Evolutionary conservation across 1,284 basidiomycete species (phyloP).

Genomic region (Apiotrichum akiyoshidainum): DNA sequence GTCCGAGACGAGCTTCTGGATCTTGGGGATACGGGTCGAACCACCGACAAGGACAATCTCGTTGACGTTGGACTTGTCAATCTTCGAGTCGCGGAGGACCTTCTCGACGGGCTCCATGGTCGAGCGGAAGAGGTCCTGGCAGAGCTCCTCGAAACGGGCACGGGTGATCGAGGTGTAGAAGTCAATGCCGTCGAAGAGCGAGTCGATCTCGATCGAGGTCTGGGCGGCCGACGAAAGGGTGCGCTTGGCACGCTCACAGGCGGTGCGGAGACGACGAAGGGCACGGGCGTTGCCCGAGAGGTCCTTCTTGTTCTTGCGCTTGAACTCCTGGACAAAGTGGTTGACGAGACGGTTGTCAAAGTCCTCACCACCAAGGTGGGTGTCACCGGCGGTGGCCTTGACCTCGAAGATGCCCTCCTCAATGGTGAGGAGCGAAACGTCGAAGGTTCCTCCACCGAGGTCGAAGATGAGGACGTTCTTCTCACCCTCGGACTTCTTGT

Average conservation of each 20-base stretch:
- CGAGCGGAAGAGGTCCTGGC: conserved; percentile 93
- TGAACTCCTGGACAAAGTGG: conserved; percentile 92
- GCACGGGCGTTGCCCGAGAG: conserved; percentile 90
- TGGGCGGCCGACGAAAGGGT: conserved; percentile 95
- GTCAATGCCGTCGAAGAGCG: conserved; percentile 95
- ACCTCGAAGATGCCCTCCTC: conserved; percentile 96
- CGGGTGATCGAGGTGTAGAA: conserved; percentile 98
- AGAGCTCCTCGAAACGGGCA: conserved; percentile 98
- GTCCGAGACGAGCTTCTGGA: conserved; percentile 94
- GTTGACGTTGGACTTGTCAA: conserved; percentile 81
- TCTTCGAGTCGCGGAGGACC: conserved; percentile 96
- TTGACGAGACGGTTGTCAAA: conserved; percentile 97
- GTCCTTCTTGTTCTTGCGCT: conserved; percentile 93
- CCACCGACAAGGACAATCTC: conserved; percentile 78
- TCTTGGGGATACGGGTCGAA: conserved; percentile 98
- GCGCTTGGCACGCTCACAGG: conserved; percentile 98
- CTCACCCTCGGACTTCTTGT: conserved; percentile 85
- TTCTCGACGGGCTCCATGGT: conserved; percentile 98
- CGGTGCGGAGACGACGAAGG: conserved; percentile 92
- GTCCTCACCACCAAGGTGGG: conserved; percentile 98
- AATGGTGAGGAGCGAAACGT: conserved; percentile 96
- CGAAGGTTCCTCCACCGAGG: conserved; percentile 97
- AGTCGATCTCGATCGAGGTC: conserved; percentile 97
- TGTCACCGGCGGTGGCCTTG: conserved; percentile 96
- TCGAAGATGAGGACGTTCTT: conserved; percentile 97